Conservation (phyloP, 139 green algal species). For the Chlamydomonas asymmetrica region DNA sequence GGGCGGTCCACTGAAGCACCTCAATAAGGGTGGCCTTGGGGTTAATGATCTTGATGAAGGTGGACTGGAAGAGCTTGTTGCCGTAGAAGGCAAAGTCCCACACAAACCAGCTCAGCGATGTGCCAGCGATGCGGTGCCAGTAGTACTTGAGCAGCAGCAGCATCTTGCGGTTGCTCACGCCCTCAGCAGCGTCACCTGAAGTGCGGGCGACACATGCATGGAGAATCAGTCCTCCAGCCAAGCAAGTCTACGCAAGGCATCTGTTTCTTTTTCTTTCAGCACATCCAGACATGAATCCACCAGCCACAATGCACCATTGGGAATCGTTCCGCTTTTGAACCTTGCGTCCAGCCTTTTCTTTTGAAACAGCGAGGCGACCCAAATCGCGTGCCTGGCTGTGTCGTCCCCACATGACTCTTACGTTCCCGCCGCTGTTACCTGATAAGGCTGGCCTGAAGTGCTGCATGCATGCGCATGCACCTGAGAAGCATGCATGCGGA, state of each 20-base stretch:
- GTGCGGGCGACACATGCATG: no score
- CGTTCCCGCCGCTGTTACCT: no score
- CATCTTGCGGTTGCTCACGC: conserved; percentile 21
- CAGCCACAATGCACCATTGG: background rate
- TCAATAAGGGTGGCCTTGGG: conserved; percentile 38
- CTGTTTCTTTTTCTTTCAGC: no score
- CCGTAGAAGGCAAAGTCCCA: conserved; percentile 63
- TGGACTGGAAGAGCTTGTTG: conserved; percentile 57
- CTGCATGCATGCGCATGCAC: no score
- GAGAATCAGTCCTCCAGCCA: background rate
- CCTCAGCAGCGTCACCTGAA: background rate
- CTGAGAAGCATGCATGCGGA: no score
- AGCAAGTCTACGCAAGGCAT: background rate
- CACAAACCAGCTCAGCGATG: conserved; percentile 34
- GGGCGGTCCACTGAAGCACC: conserved; percentile 60
- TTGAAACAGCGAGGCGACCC: conserved; percentile 12
- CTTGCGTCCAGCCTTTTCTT: conserved; percentile 17
- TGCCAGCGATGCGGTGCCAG: no score
- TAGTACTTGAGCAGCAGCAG: conserved; percentile 27
- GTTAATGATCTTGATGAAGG: conserved; percentile 4
- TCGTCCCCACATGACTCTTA: no score
- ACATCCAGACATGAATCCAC: background rate
- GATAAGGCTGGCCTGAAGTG: no score
- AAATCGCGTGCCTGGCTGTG: no score
- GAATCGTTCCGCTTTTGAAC: conserved; percentile 6